Conservation (phyloP, 306 rosid species). For the Gleditsia sinensis region DNA sequence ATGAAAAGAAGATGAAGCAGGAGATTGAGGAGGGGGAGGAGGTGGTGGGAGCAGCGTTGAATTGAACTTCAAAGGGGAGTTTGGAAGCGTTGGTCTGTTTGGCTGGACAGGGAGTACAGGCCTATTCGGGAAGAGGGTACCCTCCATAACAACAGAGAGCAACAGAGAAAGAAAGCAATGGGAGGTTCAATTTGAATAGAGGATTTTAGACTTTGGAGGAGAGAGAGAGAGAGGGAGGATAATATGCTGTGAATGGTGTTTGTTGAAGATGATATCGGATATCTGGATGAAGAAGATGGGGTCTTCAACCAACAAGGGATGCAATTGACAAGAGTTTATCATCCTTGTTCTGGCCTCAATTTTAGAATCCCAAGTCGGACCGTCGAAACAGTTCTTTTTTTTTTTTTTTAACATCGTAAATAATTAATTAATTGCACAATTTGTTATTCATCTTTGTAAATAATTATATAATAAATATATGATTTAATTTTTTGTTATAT, state of each 20-base stretch:
- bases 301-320: neutral
- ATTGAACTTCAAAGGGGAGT: conserved; percentile 55
- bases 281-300: conserved; percentile 6
- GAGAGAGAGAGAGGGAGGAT: conserved; percentile 1
- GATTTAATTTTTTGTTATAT: too few species aligned
- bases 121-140: conserved; percentile 65
- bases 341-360: neutral
- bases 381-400: too few species aligned
- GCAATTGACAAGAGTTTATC: neutral
- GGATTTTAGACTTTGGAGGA: neutral
- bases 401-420: too few species aligned
- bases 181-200: conserved; percentile 8
- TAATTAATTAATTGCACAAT: too few species aligned
- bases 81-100: conserved; percentile 48
- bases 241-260: conserved; percentile 26
- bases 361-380: neutral
- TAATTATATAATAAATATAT: too few species aligned
- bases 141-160: conserved; percentile 64
- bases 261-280: conserved; percentile 25
- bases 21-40: conserved; percentile 49
- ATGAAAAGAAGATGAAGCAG: conserved; percentile 61
- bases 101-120: conserved; percentile 63
- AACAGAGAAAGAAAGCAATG: neutral
- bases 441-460: too few species aligned
- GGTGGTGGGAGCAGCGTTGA: conserved; percentile 56